These are phyloP conservation scores for Pleurotus citrinopileatus DNA, from an alignment of 768 basidiomycete species.

Conservation along the genomic window DNA sequence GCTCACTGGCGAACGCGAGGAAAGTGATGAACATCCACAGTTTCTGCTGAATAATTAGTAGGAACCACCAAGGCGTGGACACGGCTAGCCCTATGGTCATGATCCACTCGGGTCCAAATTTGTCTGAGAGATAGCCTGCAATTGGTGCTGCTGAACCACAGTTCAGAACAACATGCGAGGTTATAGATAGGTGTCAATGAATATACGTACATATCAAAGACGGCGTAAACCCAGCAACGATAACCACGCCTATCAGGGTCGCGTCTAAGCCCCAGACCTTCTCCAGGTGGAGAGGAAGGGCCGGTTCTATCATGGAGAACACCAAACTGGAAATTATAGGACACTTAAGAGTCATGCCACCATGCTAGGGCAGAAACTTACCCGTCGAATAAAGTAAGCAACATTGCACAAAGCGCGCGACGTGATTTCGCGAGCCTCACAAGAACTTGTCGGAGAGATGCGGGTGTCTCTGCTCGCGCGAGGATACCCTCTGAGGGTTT, in stretches of 20 bases:
- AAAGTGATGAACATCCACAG: constrained; percentile 46
- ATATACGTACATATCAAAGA: constrained; percentile 63
- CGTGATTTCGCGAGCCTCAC: constrained; percentile 40
- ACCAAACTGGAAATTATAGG: constrained; percentile 32
- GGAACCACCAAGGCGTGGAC: constrained; percentile 61
- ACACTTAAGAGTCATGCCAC: not conserved
- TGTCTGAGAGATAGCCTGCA: constrained; percentile 56
- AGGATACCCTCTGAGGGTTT: not conserved
- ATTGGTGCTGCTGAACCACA: constrained; percentile 47
- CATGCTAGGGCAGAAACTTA: constrained; percentile 21
- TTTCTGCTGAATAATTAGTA: constrained; percentile 44
- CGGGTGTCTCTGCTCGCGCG: constrained; percentile 11
- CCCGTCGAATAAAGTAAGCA: constrained; percentile 53
- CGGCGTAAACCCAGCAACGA: constrained; percentile 62
- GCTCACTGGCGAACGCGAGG: constrained; percentile 55
- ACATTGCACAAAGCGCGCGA: constrained; percentile 44
- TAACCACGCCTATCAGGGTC: constrained; percentile 58
- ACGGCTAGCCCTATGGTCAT: constrained; percentile 44
- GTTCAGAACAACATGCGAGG: not conserved
- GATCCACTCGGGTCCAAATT: constrained; percentile 53
- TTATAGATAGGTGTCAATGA: no score
- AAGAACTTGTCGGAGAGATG: constrained; percentile 42
- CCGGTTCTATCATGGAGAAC: constrained; percentile 50
- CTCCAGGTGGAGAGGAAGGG: constrained; percentile 55
- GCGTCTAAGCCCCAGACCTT: constrained; percentile 45